Evolutionary conservation across 352 stramenopile genomes (phyloP).

Genomic region (Phytophthora tentaculata): DNA sequence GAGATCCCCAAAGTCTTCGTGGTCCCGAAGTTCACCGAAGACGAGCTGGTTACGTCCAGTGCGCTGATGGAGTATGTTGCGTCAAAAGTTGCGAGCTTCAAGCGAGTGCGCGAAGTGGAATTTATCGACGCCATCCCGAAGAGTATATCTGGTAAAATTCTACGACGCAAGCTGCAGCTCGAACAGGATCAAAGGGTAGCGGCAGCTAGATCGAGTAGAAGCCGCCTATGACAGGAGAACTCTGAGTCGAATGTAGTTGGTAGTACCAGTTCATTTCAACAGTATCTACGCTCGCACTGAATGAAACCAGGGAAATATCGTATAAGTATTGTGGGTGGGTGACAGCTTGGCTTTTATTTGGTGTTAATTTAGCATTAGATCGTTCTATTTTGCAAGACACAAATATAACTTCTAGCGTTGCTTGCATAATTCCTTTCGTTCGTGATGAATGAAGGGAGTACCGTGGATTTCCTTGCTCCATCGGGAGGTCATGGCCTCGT

Average conservation of each 20-base stretch:
- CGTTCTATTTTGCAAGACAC: too few relatives aligned
- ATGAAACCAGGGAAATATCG: too few relatives aligned
- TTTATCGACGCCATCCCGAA: slow-evolving; percentile 91
- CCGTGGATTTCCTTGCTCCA: too few relatives aligned
- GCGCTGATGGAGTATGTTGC: slow-evolving; percentile 74
- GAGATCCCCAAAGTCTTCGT: slow-evolving; percentile 91
- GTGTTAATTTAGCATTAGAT: too few relatives aligned
- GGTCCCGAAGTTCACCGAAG: slow-evolving; percentile 60
- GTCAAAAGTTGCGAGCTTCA: slow-evolving; percentile 83
- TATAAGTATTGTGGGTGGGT: too few relatives aligned
- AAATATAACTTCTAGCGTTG: too few relatives aligned
- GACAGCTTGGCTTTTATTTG: too few relatives aligned
- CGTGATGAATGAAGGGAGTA: too few relatives aligned
- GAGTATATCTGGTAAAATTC: slow-evolving; percentile 89
- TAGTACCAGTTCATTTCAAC: background rate
- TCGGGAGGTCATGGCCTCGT: slow-evolving; percentile 23
- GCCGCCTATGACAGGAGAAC: slow-evolving; percentile 11
- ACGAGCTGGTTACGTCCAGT: slow-evolving; percentile 13
- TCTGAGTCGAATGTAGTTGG: background rate
- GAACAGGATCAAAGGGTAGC: slow-evolving; percentile 43
- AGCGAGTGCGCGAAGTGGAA: slow-evolving; percentile 84
- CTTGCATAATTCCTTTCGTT: too few relatives aligned
- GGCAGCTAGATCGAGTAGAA: slow-evolving; percentile 9
- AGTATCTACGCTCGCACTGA: background rate
- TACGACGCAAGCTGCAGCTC: slow-evolving; percentile 82